Evolutionary conservation across 495 filamentous ascomycete genomes (phyloP).

Genomic region (Stereocaulon alpinum): DNA sequence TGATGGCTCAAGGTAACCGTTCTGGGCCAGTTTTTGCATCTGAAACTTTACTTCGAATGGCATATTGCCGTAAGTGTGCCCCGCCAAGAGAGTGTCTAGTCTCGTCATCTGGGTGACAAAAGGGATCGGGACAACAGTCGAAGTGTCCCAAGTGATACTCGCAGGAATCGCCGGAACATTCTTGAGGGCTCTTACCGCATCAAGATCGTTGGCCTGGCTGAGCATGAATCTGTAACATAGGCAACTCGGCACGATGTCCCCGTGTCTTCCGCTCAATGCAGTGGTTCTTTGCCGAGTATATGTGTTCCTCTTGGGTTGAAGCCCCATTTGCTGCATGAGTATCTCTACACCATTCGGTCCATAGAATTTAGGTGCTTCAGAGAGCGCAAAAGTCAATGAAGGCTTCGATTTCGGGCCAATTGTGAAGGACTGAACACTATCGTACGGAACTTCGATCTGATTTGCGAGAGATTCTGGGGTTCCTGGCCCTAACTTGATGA

Average conservation of each 20-base stretch:
- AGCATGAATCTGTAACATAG: slow-evolving; percentile 24
- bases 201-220: slow-evolving; percentile 1
- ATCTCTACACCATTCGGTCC: slow-evolving; percentile 21
- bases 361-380: slow-evolving; percentile 21
- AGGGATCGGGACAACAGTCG: not conserved
- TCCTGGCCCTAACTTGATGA: slow-evolving; percentile 23
- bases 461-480: not conserved
- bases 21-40: slow-evolving; percentile 30
- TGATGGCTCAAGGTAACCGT: slow-evolving; percentile 27
- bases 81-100: slow-evolving; percentile 21
- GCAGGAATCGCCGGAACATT: slow-evolving; percentile 19
- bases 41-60: slow-evolving; percentile 34
- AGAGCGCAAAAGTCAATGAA: slow-evolving; percentile 29
- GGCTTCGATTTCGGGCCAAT: slow-evolving; percentile 24
- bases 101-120: slow-evolving; percentile 15
- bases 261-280: slow-evolving; percentile 21
- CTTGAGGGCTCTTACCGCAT: slow-evolving; percentile 12
- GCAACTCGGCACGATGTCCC: slow-evolving; percentile 20
- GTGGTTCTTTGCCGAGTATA: slow-evolving; percentile 12
- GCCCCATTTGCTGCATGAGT: slow-evolving; percentile 2
- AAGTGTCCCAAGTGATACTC: slow-evolving; percentile 19
- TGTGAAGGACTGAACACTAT: slow-evolving; percentile 29
- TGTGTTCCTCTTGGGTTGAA: slow-evolving; percentile 10
- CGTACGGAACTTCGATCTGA: slow-evolving; percentile 32
- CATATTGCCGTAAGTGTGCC: slow-evolving; percentile 14